Percentiles rank a stretch among this genome's conserved stretches.
Conservation (phyloP, 495 filamentous ascomycete species). For the Amniculicola lignicola region DNA sequence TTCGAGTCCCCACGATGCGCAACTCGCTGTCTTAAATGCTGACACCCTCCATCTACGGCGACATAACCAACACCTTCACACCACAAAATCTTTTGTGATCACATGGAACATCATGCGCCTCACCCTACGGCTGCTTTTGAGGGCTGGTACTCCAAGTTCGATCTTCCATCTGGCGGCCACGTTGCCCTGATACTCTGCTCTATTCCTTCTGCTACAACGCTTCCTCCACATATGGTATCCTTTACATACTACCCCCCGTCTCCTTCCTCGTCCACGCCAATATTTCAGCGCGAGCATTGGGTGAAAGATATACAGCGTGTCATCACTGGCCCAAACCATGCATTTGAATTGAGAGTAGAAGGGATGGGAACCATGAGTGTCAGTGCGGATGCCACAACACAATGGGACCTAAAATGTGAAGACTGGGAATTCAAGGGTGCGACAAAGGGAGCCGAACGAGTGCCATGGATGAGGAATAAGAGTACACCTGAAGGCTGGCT, state of each 20-base stretch:
- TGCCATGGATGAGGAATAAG: slow-evolving; percentile 41
- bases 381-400: slow-evolving; percentile 31
- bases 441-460: slow-evolving; percentile 36
- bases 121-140: slow-evolving; percentile 45
- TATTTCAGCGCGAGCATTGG: slow-evolving; percentile 41
- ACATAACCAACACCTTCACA: no score
- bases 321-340: slow-evolving; percentile 19
- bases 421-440: slow-evolving; percentile 40
- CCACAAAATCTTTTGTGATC: no score
- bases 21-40: no score
- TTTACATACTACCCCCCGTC: slow-evolving; percentile 46
- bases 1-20: no score
- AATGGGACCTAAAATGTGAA: slow-evolving; percentile 33
- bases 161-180: slow-evolving; percentile 41
- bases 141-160: slow-evolving; percentile 49
- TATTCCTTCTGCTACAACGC: slow-evolving; percentile 36
- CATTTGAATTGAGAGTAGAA: slow-evolving; percentile 37
- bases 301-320: slow-evolving; percentile 32
- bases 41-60: no score
- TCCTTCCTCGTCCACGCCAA: slow-evolving; percentile 30
- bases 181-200: slow-evolving; percentile 41
- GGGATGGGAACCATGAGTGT: slow-evolving; percentile 35
- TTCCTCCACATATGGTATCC: slow-evolving; percentile 45
- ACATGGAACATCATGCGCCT: slow-evolving; percentile 41
- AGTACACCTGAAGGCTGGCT: slow-evolving; percentile 38